A percentile compares a stretch with the other conserved stretches of the same genome.
phyloP scores from a whole-genome alignment of 495 filamentous ascomycete genomes.

The Xylaria palmicola region DNA sequence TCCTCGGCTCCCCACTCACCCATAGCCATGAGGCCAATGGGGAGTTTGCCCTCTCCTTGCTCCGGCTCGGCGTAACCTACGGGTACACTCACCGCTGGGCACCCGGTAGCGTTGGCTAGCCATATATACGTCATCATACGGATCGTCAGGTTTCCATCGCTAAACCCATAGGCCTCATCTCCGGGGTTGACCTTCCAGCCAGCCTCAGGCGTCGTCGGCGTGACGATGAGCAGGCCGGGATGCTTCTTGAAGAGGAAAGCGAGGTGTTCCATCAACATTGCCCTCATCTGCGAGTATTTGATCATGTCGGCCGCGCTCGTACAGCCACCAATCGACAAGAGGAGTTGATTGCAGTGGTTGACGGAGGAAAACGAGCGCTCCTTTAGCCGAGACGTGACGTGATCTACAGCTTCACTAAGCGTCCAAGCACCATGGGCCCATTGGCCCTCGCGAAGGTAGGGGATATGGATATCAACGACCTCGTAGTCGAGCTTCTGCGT shows the following conservation, averaged over 20 bases:
- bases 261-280: conserved; percentile 80
- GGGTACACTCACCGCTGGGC: conserved; percentile 75
- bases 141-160: conserved; percentile 69
- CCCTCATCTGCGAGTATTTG: conserved; percentile 70
- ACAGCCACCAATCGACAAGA: conserved; percentile 61
- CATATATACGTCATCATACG: conserved; percentile 87
- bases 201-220: conserved; percentile 73
- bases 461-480: conserved; percentile 70
- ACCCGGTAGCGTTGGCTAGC: conserved; percentile 80
- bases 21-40: conserved; percentile 88
- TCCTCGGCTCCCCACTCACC: conserved; percentile 88
- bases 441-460: conserved; percentile 71
- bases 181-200: conserved; percentile 62
- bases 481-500: conserved; percentile 59
- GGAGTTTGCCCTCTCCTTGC: conserved; percentile 47
- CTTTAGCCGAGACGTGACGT: conserved; percentile 26
- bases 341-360: conserved; percentile 70
- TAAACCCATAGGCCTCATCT: conserved; percentile 63
- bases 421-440: conserved; percentile 80
- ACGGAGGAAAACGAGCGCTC: conserved; percentile 39
- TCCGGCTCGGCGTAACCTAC: conserved; percentile 66
- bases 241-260: conserved; percentile 67
- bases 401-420: conserved; percentile 62
- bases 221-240: conserved; percentile 76
- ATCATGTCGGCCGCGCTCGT: conserved; percentile 70